Evolutionary conservation across 2,329 filamentous ascomycete species (phyloP), one percentile per base, ranked within the genome.

Genomic region (Anisogramma anomala): DNA sequence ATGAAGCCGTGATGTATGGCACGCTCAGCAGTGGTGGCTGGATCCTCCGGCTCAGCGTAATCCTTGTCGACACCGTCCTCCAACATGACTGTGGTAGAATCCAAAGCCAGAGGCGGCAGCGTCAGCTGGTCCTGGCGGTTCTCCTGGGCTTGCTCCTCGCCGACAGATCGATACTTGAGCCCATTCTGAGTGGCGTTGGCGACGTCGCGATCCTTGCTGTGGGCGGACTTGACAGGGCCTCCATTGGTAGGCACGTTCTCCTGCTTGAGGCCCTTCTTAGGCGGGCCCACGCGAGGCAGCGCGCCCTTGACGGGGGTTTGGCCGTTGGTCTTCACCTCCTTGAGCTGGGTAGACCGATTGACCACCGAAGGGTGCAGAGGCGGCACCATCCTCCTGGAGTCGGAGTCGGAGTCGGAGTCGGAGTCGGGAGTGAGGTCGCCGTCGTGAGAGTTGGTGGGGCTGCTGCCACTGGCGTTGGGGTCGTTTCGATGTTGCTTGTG

Each of bases 1-100:
- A 93, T 94, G 63, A 87, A 94, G 32, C 57, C 59, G 43, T 69
- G 61, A 49, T 75, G 71, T 17, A 65, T 54, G 23, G 58, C 59
- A 39, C 57, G 59, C 47, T 71, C 66, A 3, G 48, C 50, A 20
- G 47, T 48, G 30, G 46, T 39, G 5, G 41, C 48, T 14, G 50
- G 52, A 28, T 55, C 55, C 42, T 58, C 56, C 41, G 55, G 57
- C 39, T 46, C 59, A 15, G 54, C 53, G 6, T 55, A 55, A 11
- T 2, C 25, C 3, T 19, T 31, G 4, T 23, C 27, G 17, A 11
- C 32, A 9, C 18, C 23, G 31, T 35, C 25, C 31, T 34, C 8
- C 11, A 14, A 4, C 6, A 15, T 30, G 23, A 14, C 8, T 6
- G 22, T 30, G 23, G 25, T n/a, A 14, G 45, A n/a, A 26, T 41